Percentiles rank a stretch among this genome's conserved stretches.
Conservation (phyloP, 371 early-diverging fungal species). For the Rhizopus delemar region DNA sequence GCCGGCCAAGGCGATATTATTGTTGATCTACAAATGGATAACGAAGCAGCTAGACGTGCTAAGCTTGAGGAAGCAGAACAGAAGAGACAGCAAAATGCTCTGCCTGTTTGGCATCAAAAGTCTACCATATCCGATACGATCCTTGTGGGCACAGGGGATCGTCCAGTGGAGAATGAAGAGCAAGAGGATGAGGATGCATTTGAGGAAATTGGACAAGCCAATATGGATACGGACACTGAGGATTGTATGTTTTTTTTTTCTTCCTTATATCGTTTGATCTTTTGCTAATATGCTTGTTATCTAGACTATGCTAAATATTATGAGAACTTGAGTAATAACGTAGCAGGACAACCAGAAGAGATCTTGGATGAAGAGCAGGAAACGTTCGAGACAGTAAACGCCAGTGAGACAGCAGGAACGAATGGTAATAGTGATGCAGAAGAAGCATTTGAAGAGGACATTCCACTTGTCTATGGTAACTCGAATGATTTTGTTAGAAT, state of each 20-base stretch:
- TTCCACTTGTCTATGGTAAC: slow-evolving; percentile 50
- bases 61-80: slow-evolving; percentile 72
- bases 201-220: slow-evolving; percentile 37
- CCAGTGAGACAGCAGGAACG: slow-evolving; percentile 18
- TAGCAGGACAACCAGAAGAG: not conserved
- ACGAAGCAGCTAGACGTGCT: slow-evolving; percentile 67
- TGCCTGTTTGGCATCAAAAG: slow-evolving; percentile 81
- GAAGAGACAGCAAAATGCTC: slow-evolving; percentile 76
- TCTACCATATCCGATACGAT: slow-evolving; percentile 64
- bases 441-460: slow-evolving; percentile 40
- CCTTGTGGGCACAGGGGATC: slow-evolving; percentile 35
- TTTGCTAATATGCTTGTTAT: not conserved
- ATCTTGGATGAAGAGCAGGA: slow-evolving; percentile 16
- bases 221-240: slow-evolving; percentile 49
- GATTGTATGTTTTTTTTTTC: slow-evolving; percentile 42
- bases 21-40: slow-evolving; percentile 77
- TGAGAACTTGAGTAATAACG: slow-evolving; percentile 36
- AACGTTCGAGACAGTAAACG: slow-evolving; percentile 31
- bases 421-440: slow-evolving; percentile 4
- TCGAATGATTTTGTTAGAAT: not conserved
- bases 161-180: slow-evolving; percentile 41
- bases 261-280: not conserved
- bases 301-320: slow-evolving; percentile 51
- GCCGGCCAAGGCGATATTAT: slow-evolving; percentile 73
- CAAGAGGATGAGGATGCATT: slow-evolving; percentile 45